Evolutionary conservation across 2,329 filamentous ascomycete species (phyloP).

Genomic region (Aureobasidium zeae): DNA sequence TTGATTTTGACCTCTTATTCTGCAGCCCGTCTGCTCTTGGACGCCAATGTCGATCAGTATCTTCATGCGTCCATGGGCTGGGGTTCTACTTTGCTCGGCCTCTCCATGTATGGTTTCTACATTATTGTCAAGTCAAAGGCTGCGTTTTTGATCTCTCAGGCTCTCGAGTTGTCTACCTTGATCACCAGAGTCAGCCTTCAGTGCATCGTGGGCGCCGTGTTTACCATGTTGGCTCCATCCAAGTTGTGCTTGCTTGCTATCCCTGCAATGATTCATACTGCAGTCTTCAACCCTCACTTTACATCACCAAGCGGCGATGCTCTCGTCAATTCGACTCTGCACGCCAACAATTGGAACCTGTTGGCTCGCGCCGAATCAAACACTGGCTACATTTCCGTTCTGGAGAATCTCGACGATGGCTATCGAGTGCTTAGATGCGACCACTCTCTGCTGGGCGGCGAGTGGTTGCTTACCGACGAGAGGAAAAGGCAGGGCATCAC

Average conservation of each 20-base stretch:
- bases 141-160: not conserved
- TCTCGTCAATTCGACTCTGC: conserved; percentile 56
- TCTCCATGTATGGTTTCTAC: conserved; percentile 53
- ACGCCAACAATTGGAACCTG: conserved; percentile 59
- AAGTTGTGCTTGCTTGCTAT: conserved; percentile 56
- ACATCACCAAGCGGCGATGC: conserved; percentile 51
- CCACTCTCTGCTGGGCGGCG: conserved; percentile 84
- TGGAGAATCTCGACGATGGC: conserved; percentile 61
- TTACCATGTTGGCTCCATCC: conserved; percentile 59
- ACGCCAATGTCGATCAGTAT: conserved; percentile 12
- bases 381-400: conserved; percentile 85
- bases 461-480: conserved; percentile 60
- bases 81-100: conserved; percentile 50
- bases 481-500: conserved; percentile 35
- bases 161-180: conserved; percentile 36
- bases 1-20: conserved; percentile 33
- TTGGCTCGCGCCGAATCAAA: conserved; percentile 75
- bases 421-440: conserved; percentile 86
- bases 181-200: conserved; percentile 67
- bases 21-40: conserved; percentile 23
- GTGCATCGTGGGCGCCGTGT: conserved; percentile 54
- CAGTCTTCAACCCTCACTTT: conserved; percentile 65
- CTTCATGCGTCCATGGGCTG: conserved; percentile 13
- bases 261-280: conserved; percentile 64
- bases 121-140: conserved; percentile 6